Evolutionary conservation across 2,329 filamentous ascomycete species (phyloP).

Genomic region (Paecilomyces variotii): DNA sequence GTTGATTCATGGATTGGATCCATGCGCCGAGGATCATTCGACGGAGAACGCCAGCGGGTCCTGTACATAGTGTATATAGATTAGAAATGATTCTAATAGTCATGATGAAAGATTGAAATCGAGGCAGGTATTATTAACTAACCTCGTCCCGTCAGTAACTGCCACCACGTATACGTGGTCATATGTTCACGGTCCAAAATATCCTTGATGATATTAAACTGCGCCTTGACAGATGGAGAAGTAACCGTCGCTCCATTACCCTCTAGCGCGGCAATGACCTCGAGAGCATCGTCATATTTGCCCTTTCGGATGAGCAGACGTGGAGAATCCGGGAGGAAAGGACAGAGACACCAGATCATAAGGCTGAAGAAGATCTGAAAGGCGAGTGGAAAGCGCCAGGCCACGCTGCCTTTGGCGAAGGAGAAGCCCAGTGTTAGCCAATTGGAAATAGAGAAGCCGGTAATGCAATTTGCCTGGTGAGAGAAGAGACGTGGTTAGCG

Average conservation of each 20-base stretch:
- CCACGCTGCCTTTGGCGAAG: slow-evolving; percentile 26
- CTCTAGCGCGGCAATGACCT: slow-evolving; percentile 15
- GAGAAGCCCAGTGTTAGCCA: slow-evolving; percentile 38
- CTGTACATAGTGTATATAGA: slow-evolving; percentile 2
- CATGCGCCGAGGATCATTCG: slow-evolving; percentile 40
- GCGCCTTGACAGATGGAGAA: slow-evolving; percentile 18
- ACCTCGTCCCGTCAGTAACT: slow-evolving; percentile 34
- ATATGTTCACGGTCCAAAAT: slow-evolving; percentile 38
- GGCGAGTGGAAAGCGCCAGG: slow-evolving; percentile 24
- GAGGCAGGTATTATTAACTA: neutral
- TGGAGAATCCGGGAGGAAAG: slow-evolving; percentile 30
- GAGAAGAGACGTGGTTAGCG: neutral
- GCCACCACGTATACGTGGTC: slow-evolving; percentile 39
- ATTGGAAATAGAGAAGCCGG: slow-evolving; percentile 36
- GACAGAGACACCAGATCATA: slow-evolving; percentile 15
- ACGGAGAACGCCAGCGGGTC: slow-evolving; percentile 33
- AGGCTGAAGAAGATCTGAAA: slow-evolving; percentile 24
- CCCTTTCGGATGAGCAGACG: slow-evolving; percentile 13
- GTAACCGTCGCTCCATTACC: slow-evolving; percentile 20
- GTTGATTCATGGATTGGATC: slow-evolving; percentile 31
- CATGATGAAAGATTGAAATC: too few species aligned
- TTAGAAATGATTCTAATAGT: neutral
- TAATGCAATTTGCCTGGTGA: slow-evolving; percentile 20
- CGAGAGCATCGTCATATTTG: slow-evolving; percentile 5
- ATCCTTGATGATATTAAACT: slow-evolving; percentile 29